Conservation (phyloP, 768 basidiomycete genomes). For the Rhodosporidiobolus sp. region DNA sequence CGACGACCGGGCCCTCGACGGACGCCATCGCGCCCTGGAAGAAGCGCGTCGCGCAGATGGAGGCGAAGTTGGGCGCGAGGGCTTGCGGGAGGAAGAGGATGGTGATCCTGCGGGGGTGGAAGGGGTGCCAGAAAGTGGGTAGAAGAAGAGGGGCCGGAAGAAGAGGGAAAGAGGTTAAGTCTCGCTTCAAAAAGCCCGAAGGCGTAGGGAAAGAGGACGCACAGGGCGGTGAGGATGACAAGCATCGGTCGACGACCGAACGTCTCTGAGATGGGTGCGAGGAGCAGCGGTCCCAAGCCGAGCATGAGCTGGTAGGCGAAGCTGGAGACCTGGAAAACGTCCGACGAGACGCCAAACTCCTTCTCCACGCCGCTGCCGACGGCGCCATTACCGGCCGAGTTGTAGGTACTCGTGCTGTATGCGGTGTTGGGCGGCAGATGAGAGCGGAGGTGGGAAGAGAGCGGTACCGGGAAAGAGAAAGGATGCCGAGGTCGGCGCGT, state of each 20-base stretch:
- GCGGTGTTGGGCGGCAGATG: no score
- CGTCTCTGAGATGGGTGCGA: constrained; percentile 38
- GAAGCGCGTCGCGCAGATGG: constrained; percentile 29
- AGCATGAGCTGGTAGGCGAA: constrained; percentile 37
- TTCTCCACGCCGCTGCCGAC: background rate
- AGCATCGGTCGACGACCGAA: constrained; percentile 42
- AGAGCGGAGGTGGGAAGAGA: background rate
- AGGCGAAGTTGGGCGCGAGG: constrained; percentile 34
- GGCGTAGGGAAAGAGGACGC: background rate
- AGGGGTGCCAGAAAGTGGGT: background rate
- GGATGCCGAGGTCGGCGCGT: background rate
- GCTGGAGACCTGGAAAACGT: constrained; percentile 28
- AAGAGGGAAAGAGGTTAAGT: no score
- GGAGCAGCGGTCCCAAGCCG: constrained; percentile 21
- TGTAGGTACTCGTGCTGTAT: background rate
- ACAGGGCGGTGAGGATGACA: constrained; percentile 34
- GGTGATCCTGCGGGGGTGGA: constrained; percentile 14
- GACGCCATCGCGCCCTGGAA: constrained; percentile 30
- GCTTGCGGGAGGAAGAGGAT: constrained; percentile 40
- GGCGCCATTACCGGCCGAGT: background rate
- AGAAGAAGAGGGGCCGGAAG: background rate
- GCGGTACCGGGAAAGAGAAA: background rate
- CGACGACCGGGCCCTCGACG: constrained; percentile 38
- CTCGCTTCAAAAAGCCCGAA: no score
- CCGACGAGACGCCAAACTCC: constrained; percentile 17